Evolutionary conservation across 1,139 yeast species (phyloP), one percentile per base, ranked within the genome.

Genomic region (Eremothecium cymbalariae): DNA sequence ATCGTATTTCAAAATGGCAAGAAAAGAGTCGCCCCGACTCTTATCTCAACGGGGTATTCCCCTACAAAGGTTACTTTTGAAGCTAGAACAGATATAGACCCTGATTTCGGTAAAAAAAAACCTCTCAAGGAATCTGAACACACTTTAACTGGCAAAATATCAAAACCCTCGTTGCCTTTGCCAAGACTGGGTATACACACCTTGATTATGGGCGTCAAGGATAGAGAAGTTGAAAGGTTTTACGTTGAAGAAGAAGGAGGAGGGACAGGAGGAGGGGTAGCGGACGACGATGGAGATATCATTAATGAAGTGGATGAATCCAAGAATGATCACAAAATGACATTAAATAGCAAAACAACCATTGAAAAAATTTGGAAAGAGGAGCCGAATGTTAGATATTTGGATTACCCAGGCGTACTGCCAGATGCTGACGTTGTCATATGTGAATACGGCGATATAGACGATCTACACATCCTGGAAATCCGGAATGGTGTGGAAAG

Each of bases 11-110:
- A 48, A 23, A 59, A 80, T 28, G 97, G 97, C 9, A 80, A 77
- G 51, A 86, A 86, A 48, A 64, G 96, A 43, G 90, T 90, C 2
- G 75, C 94, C 0, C 97, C 98, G 1, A 68, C 78, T 36, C 62
- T 88, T n/a, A 70, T 88, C 2, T 72, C 88, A 0, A 56, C 72
- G 1, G 62, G 76, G 8, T 48, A 61, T 8, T 43, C 63, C 4
- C 42, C 60, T 8, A 7, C 13, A 7, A 23, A 7, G 5, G 13
- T 25, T 7, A 21, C 9, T 2, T 27, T 15, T n/a, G 18, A 26
- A 8, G 11, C 26, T n/a, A 21, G 13, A 11, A 20, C 25, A 14
- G 31, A 28, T 9, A 27, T 13, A 4, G 32, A 25, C 11, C 11
- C 30, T 18, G 21, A 17, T 21, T 27, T 27, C 8, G 38, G 39